Conservation (phyloP, 2,329 filamentous ascomycete species). For the Graphilbum fragrans region DNA sequence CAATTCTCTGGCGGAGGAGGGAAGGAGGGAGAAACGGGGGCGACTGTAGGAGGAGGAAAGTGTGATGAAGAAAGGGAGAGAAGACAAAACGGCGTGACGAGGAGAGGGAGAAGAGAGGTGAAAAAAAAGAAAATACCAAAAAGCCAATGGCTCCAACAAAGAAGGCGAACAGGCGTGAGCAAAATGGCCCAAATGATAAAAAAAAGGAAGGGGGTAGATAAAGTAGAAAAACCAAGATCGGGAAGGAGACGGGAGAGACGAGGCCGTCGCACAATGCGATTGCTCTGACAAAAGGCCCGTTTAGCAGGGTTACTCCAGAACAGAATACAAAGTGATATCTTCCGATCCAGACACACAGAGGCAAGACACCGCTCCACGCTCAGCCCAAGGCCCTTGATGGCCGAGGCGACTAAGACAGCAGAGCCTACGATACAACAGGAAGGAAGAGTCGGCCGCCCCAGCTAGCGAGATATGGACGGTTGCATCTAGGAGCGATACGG, state of each 20-base stretch:
- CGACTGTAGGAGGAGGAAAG: not conserved
- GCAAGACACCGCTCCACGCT: too few species aligned
- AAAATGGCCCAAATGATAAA: not conserved
- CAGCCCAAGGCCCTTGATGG: not conserved
- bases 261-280: not conserved
- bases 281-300: not conserved
- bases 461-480: too few species aligned
- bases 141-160: not conserved
- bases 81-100: not conserved
- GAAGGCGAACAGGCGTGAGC: not conserved
- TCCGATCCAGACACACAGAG: not conserved
- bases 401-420: not conserved
- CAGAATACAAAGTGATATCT: not conserved
- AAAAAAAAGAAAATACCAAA: not conserved
- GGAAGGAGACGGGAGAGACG: not conserved
- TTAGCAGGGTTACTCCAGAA: not conserved
- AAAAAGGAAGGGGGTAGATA: not conserved
- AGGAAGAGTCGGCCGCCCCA: not conserved
- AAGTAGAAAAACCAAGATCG: not conserved
- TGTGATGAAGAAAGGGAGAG: not conserved
- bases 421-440: not conserved
- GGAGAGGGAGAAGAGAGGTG: not conserved
- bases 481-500: too few species aligned
- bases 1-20: conserved; percentile 2
- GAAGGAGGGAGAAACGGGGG: not conserved